Percentiles rank a stretch among this genome's conserved stretches.
These are phyloP conservation scores for Sonneratia alba DNA, from an alignment of 345 rosid species.

Conservation along the genomic window DNA sequence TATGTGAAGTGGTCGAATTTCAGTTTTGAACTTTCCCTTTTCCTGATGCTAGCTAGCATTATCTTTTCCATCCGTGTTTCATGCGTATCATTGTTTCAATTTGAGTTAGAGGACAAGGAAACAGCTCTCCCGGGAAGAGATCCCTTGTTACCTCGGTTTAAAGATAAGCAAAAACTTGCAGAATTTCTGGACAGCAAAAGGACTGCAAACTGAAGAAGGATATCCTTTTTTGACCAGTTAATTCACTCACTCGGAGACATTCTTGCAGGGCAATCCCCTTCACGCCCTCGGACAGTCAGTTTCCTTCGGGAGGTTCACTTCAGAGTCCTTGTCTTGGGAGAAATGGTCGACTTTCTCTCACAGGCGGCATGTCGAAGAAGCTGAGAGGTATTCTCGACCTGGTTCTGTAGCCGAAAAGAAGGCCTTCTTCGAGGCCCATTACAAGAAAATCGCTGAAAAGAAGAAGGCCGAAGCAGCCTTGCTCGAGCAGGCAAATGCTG, in stretches of 20 bases:
- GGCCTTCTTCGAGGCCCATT: conserved; percentile 20
- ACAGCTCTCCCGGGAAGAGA: not conserved
- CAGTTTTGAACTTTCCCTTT: not conserved
- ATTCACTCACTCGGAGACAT: not conserved
- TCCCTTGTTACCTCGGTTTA: not conserved
- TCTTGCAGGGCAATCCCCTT: conserved; percentile 54
- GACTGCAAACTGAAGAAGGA: not conserved
- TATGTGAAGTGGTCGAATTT: not conserved
- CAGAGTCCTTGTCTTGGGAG: conserved; percentile 88
- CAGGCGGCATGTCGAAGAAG: conserved; percentile 17
- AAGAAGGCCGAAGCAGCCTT: conserved; percentile 34
- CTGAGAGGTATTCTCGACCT: conserved; percentile 12
- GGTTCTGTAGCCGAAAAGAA: conserved; percentile 18
- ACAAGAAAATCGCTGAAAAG: conserved; percentile 14
- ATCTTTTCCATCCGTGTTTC: too few relatives aligned
- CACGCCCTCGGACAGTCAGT: conserved; percentile 67
- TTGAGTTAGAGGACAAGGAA: not conserved
- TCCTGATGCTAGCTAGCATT: not conserved
- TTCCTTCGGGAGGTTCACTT: conserved; percentile 82
- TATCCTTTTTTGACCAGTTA: not conserved
- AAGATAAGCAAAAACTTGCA: not conserved
- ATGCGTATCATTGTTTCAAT: too few relatives aligned
- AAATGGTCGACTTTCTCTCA: conserved; percentile 27
- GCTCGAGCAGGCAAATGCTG: conserved; percentile 44
- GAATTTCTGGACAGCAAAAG: not conserved